A percentile compares a stretch with the other conserved stretches of the same genome.
phyloP scores from a whole-genome alignment of 2,329 filamentous ascomycete genomes.

The Colletotrichum acutatum region DNA sequence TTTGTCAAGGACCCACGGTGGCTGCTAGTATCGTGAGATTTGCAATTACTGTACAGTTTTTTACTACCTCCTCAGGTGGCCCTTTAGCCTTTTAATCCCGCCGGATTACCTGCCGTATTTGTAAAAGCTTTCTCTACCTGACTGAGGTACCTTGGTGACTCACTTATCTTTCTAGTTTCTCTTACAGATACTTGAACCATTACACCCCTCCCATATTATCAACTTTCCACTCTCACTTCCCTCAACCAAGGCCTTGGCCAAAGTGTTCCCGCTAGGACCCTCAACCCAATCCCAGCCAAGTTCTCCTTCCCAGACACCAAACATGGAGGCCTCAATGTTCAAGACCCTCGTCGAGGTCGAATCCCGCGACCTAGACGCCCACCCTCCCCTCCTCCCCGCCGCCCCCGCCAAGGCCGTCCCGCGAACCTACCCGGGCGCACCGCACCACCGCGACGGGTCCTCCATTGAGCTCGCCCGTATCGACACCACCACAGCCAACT shows the following conservation, averaged over 20 bases:
- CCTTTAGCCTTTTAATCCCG: not conserved
- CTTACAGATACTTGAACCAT: not conserved
- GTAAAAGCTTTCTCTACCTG: not conserved
- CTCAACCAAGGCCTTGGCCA: not conserved
- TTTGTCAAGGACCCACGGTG: constrained; percentile 5
- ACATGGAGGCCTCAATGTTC: constrained; percentile 49
- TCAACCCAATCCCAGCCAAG: not conserved
- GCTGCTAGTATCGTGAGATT: constrained; percentile 14
- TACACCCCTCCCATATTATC: not conserved
- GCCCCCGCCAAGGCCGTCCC: constrained; percentile 49
- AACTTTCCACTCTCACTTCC: not conserved
- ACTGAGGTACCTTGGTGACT: not conserved
- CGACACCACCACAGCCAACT: constrained; percentile 15
- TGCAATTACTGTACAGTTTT: not conserved
- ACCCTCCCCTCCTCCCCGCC: constrained; percentile 39
- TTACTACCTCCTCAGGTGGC: not conserved
- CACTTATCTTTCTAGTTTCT: not conserved
- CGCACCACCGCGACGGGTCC: constrained; percentile 41
- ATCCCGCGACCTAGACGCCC: constrained; percentile 37
- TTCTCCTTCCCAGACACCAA: not conserved
- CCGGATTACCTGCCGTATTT: not conserved
- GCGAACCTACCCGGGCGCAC: constrained; percentile 52
- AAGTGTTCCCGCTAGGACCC: not conserved
- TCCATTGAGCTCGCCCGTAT: constrained; percentile 44
- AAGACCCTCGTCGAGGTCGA: constrained; percentile 47